Evolutionary conservation across 805 yeast genomes (phyloP).

Genomic region (Komagataella populi): DNA sequence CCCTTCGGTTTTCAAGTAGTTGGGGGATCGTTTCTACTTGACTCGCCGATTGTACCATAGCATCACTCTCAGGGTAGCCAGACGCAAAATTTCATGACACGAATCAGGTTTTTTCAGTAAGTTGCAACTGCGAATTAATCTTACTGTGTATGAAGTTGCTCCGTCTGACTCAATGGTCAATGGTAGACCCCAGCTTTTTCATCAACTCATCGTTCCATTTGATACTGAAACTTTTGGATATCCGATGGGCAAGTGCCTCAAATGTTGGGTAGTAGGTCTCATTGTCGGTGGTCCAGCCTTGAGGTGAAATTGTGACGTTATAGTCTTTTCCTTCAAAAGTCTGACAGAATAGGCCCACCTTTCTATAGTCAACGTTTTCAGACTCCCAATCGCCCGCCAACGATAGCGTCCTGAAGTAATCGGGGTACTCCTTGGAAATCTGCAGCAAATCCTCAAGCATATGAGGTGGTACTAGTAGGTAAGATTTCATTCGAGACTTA

Average conservation of each 20-base stretch:
- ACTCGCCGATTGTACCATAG: too few relatives aligned
- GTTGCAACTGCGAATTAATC: too few relatives aligned
- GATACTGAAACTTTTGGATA: background rate
- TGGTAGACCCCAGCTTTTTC: background rate
- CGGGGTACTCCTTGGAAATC: background rate
- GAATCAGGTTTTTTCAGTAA: too few relatives aligned
- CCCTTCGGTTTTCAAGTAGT: background rate
- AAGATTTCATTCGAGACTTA: slow-evolving; percentile 5
- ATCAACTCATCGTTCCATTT: background rate
- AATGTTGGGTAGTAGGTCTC: slow-evolving; percentile 13
- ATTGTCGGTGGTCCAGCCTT: background rate
- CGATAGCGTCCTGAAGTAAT: background rate
- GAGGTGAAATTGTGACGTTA: background rate
- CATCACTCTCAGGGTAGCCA: too few relatives aligned
- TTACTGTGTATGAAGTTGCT: too few relatives aligned
- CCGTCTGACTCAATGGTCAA: background rate
- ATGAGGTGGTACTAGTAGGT: background rate
- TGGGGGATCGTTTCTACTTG: too few relatives aligned
- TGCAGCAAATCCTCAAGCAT: background rate
- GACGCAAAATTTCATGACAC: too few relatives aligned
- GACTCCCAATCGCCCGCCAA: background rate
- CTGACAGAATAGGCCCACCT: background rate
- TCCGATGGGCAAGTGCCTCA: slow-evolving; percentile 11
- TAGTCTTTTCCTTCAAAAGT: slow-evolving; percentile 8
- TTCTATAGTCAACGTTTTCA: background rate